These are phyloP conservation scores for Zymoseptoria tritici DNA, from an alignment of 2,329 filamentous ascomycete species.

Conservation along the genomic window DNA sequence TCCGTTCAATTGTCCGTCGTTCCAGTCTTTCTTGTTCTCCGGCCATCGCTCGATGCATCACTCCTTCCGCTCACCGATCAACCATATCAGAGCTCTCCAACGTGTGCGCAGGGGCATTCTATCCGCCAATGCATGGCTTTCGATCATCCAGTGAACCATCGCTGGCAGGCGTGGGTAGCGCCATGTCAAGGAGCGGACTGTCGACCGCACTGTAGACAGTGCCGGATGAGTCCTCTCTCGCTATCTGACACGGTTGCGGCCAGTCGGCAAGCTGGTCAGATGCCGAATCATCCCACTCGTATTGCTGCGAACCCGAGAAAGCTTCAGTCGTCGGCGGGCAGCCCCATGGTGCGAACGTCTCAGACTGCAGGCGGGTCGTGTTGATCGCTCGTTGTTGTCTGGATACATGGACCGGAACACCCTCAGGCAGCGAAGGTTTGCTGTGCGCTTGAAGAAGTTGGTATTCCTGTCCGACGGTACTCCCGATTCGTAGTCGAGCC, in stretches of 20 bases:
- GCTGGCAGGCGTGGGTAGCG: not conserved
- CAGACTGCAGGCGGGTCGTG: not conserved
- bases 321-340: not conserved
- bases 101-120: not conserved
- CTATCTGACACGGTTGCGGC: not conserved
- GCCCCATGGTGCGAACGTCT: not conserved
- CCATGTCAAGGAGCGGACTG: not conserved
- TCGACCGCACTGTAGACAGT: not conserved
- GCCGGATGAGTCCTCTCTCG: not conserved
- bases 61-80: too few relatives aligned
- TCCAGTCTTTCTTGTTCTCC: not conserved
- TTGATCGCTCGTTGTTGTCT: not conserved
- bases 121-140: not conserved
- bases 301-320: not conserved
- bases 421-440: not conserved
- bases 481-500: conserved; percentile 17
- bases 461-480: conserved; percentile 9
- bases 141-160: not conserved
- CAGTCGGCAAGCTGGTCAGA: not conserved
- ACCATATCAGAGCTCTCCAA: not conserved
- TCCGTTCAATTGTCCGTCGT: not conserved
- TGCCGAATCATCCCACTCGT: not conserved
- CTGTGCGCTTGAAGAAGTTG: not conserved
- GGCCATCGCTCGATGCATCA: not conserved
- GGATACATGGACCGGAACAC: too few relatives aligned